Conservation (phyloP, 305 asterid species). For the Andrographis paniculata region DNA sequence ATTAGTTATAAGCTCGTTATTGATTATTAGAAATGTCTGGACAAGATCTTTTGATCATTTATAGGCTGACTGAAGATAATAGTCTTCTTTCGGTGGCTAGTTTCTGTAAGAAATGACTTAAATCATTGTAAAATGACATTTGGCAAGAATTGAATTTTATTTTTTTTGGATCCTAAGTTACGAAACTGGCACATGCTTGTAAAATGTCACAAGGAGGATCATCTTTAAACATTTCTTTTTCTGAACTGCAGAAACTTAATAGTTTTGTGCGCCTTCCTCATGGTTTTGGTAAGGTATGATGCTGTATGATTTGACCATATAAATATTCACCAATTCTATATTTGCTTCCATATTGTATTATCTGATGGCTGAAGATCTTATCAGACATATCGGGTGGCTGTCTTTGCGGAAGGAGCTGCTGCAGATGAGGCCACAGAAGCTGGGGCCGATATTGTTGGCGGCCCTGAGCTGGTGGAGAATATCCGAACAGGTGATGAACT, state of each 20-base stretch:
- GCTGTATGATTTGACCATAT: too few relatives aligned
- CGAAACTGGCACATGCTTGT: background rate
- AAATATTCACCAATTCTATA: conserved; percentile 6
- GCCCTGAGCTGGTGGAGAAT: conserved; percentile 73
- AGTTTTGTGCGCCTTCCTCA: conserved; percentile 85
- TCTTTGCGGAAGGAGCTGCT: conserved; percentile 97
- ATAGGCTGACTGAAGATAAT: too few relatives aligned
- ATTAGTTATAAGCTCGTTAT: too few relatives aligned
- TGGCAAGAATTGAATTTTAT: background rate
- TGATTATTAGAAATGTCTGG: too few relatives aligned
- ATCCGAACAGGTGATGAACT: conserved; percentile 50
- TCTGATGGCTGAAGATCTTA: conserved; percentile 24
- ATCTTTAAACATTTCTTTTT: conserved; percentile 15
- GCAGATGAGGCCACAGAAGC: conserved; percentile 96
- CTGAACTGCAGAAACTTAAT: conserved; percentile 66
- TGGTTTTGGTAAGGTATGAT: conserved; percentile 83
- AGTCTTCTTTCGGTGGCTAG: conserved; percentile 1
- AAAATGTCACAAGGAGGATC: conserved; percentile 6
- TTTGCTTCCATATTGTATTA: conserved; percentile 14
- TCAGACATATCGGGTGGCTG: conserved; percentile 77
- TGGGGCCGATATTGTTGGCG: conserved; percentile 92
- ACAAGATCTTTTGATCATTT: too few relatives aligned
- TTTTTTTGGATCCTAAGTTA: background rate
- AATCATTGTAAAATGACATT: background rate
- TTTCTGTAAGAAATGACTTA: background rate